Conservation (phyloP, 345 rosid species). For the Hypericum androsaemum region DNA sequence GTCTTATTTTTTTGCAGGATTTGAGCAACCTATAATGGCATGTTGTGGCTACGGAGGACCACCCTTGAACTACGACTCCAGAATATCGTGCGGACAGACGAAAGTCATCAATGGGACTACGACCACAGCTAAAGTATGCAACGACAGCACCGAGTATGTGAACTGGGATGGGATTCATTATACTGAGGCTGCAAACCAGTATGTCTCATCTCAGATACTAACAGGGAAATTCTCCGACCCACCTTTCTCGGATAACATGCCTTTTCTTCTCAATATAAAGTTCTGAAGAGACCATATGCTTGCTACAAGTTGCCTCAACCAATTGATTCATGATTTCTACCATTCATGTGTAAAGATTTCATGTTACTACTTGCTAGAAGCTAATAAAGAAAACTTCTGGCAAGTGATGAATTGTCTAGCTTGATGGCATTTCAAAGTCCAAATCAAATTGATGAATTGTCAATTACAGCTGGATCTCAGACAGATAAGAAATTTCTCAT, state of each 20-base stretch:
- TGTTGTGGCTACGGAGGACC: constrained; percentile 92
- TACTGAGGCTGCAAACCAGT: constrained; percentile 78
- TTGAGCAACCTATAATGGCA: constrained; percentile 82
- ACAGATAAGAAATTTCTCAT: not conserved
- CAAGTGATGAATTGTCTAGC: constrained; percentile 6
- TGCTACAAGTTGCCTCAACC: constrained; percentile 1
- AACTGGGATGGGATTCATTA: constrained; percentile 97
- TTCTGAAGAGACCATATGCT: constrained; percentile 31
- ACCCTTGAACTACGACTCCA: constrained; percentile 67
- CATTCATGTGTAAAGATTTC: constrained; percentile 2
- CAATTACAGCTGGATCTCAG: not conserved
- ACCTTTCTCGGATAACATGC: constrained; percentile 72
- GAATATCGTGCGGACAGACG: constrained; percentile 70
- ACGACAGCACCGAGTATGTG: constrained; percentile 69
- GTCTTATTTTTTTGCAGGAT: constrained; percentile 40
- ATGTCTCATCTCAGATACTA: constrained; percentile 63
- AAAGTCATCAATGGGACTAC: constrained; percentile 59
- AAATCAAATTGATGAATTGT: not conserved
- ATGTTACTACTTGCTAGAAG: constrained; percentile 2
- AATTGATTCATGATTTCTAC: constrained; percentile 8
- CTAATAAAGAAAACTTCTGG: constrained; percentile 9
- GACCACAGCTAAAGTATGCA: constrained; percentile 57
- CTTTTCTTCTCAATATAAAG: constrained; percentile 63
- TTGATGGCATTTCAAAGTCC: constrained; percentile 8
- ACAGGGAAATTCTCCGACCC: constrained; percentile 84